Base-by-base conservation (phyloP, 805 yeast species). In the Candida namnaoensis region DNA sequence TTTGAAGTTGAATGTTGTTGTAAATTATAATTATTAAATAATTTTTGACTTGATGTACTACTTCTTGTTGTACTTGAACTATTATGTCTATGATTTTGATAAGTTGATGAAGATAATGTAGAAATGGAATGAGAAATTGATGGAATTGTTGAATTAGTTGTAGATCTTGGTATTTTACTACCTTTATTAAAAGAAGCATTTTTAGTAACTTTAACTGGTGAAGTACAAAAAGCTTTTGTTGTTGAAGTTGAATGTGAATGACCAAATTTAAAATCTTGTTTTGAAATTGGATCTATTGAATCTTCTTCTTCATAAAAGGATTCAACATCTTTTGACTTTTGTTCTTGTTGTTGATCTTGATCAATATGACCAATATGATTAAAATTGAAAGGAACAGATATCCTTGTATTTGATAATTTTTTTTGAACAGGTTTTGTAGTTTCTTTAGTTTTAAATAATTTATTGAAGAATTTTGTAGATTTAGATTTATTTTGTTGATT, bases 341-440 rank as follows among this genome's bases (percentile, higher is more conserved):
- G 19, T 19, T 19, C 3, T 19, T 19, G 7, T 35, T 23, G 13
- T 24, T 24, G 38, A 25, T 49, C 48, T 13, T 56, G 53, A 39
- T 64, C 64, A 7, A 68, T 61, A 43, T 66, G 71, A 8, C 67
- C 61, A 19, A 66, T 62, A 48, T 66, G 71, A 15, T 60, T 63
- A 44, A 66, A 66, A 4, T 50, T 64, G 42, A 57, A 66, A 2
- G 71, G 71, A 2, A 64, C 58, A 1, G 69, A 64, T 11, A 66
- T 65, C 40, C 54, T 58, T 5, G 44, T 42, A 13, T 4, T 26
- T 26, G 28, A 26, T 10, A 8, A 26, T 7, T 4, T 26, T 10
- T 6, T 13, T 30, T 30, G 33, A 30, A 12, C 12, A 2, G 33
- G 11, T 5, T 12, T 30, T 11, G 14, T 11, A 6, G 33, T 8